phyloP scores from a whole-genome alignment of 1,284 basidiomycete species.

The Singerocomus rubriflavus region DNA sequence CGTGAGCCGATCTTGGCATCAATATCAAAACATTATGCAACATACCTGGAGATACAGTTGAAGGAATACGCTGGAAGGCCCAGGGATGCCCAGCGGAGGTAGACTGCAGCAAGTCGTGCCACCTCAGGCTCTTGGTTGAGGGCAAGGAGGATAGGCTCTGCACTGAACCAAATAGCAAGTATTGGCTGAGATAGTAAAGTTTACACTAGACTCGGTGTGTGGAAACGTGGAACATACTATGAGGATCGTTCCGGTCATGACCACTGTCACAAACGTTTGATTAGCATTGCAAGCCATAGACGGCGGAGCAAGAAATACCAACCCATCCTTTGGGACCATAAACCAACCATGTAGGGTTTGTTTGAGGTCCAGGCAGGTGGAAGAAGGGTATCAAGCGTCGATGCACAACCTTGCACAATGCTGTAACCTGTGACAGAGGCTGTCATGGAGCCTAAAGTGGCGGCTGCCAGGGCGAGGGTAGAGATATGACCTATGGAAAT shows the following conservation, averaged over 20 bases:
- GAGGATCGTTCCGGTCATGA: constrained; percentile 61
- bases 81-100: constrained; percentile 75
- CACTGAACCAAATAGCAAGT: constrained; percentile 74
- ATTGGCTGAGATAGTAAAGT: constrained; percentile 50
- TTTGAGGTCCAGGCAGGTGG: constrained; percentile 90
- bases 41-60: constrained; percentile 65
- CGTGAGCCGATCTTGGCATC: neutral
- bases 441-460: constrained; percentile 84
- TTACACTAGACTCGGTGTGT: neutral
- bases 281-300: constrained; percentile 4
- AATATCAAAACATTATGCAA: constrained; percentile 10
- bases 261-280: constrained; percentile 40
- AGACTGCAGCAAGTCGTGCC: constrained; percentile 73
- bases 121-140: constrained; percentile 90
- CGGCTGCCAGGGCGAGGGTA: constrained; percentile 78
- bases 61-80: constrained; percentile 90
- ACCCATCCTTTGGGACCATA: constrained; percentile 91
- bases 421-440: constrained; percentile 70
- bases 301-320: constrained; percentile 20
- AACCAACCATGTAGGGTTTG: constrained; percentile 81
- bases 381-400: constrained; percentile 86
- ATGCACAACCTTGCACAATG: constrained; percentile 80
- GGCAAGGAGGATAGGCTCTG: constrained; percentile 75
- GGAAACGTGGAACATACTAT: constrained; percentile 44
- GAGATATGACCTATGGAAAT: constrained; percentile 85